These are phyloP conservation scores for Biscogniauxia marginata DNA, from an alignment of 2,329 filamentous ascomycete species.

Conservation along the genomic window DNA sequence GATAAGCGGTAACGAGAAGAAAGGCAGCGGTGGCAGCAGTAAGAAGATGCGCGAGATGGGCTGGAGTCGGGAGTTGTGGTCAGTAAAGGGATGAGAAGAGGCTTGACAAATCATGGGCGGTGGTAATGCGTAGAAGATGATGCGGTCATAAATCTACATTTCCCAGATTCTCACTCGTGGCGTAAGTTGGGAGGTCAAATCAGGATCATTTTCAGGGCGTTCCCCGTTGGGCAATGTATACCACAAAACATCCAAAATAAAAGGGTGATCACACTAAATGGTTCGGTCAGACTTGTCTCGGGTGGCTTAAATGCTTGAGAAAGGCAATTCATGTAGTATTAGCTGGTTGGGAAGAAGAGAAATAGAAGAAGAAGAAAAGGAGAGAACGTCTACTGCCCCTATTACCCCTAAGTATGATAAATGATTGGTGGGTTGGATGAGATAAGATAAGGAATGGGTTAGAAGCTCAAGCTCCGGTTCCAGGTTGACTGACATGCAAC, in stretches of 20 bases:
- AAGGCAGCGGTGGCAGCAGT: constrained; percentile 45
- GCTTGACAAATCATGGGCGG: too few relatives aligned
- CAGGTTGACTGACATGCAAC: neutral
- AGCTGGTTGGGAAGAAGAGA: neutral
- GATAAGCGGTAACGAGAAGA: constrained; percentile 55
- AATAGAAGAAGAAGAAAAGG: neutral
- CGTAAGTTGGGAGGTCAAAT: neutral
- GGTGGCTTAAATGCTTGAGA: neutral
- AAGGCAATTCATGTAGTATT: neutral
- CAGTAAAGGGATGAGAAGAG: constrained; percentile 46
- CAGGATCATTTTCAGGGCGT: neutral
- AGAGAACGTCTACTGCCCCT: neutral
- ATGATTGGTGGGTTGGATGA: neutral
- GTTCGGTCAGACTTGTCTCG: neutral
- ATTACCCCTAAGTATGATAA: neutral
- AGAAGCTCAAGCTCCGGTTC: neutral
- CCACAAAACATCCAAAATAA: neutral
- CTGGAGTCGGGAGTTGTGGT: constrained; percentile 64
- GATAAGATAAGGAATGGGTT: constrained; percentile 1
- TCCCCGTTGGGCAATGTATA: neutral
- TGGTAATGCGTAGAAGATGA: neutral
- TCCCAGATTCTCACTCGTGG: constrained; percentile 5
- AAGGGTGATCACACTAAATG: neutral
- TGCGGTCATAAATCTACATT: neutral
- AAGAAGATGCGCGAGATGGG: constrained; percentile 63